Evolutionary conservation across 176 grass and related monocot genomes (phyloP).

Genomic region (Musa acuminata): DNA sequence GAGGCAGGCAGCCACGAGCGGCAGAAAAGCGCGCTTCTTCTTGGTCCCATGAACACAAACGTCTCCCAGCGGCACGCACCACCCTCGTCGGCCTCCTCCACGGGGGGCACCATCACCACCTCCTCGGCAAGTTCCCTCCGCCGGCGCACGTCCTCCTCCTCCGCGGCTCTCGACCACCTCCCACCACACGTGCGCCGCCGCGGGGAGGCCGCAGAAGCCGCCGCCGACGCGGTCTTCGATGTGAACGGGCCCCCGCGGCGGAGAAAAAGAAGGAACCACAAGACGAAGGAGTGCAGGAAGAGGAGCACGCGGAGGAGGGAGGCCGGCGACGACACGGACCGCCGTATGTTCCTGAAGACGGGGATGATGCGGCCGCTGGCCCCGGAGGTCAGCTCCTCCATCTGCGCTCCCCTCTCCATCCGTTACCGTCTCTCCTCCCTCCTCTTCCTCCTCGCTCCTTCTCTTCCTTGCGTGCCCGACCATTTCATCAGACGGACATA

Average conservation of each 20-base stretch:
- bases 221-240: not conserved
- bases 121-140: slow-evolving; percentile 21
- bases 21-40: slow-evolving; percentile 77
- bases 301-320: slow-evolving; percentile 58
- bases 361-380: slow-evolving; percentile 80
- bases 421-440: too few relatives aligned
- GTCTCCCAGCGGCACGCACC: slow-evolving; percentile 22
- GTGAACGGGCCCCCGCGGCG: slow-evolving; percentile 20
- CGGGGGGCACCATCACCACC: slow-evolving; percentile 31
- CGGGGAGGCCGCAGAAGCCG: not conserved
- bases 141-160: slow-evolving; percentile 39
- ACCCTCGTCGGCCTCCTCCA: slow-evolving; percentile 1
- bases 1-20: slow-evolving; percentile 51
- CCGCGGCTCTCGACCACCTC: slow-evolving; percentile 1
- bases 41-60: slow-evolving; percentile 48
- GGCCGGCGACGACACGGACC: slow-evolving; percentile 49
- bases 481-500: too few relatives aligned
- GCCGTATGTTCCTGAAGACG: slow-evolving; percentile 43
- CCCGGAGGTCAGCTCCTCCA: slow-evolving; percentile 71
- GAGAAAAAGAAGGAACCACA: slow-evolving; percentile 61
- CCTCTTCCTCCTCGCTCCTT: too few relatives aligned
- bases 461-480: too few relatives aligned
- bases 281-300: slow-evolving; percentile 55
- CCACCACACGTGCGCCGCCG: not conserved
- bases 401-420: not conserved